These are phyloP conservation scores for Pyricularia pennisetigena DNA, from an alignment of 2,329 filamentous ascomycete genomes.

Conservation along the genomic window DNA sequence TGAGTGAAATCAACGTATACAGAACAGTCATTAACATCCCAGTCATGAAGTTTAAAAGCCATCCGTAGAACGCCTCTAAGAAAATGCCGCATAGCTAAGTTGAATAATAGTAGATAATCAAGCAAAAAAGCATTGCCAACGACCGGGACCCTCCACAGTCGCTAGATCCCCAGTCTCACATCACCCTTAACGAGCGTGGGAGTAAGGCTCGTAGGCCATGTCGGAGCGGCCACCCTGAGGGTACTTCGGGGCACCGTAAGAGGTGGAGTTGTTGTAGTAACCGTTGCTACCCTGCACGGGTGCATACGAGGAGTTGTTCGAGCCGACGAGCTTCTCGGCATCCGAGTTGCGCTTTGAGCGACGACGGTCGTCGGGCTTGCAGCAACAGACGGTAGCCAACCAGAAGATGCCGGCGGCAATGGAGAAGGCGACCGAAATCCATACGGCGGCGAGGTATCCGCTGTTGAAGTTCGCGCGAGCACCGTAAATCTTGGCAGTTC, in stretches of 20 bases:
- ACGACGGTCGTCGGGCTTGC: conserved; percentile 48
- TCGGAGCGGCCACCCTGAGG: conserved; percentile 34
- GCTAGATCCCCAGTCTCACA: not conserved
- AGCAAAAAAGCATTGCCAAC: not conserved
- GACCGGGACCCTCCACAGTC: not conserved
- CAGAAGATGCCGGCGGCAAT: conserved; percentile 77
- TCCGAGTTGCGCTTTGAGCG: conserved; percentile 16
- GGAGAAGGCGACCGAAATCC: conserved; percentile 72
- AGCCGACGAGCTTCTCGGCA: conserved; percentile 37
- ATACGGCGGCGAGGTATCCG: conserved; percentile 61
- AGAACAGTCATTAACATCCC: not conserved
- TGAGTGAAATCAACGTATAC: not conserved
- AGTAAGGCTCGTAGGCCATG: conserved; percentile 55
- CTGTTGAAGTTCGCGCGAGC: conserved; percentile 58
- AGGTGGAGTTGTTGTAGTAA: conserved; percentile 24
- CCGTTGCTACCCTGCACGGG: conserved; percentile 13
- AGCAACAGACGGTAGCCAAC: conserved; percentile 88
- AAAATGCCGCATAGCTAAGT: not conserved
- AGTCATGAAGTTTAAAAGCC: not conserved
- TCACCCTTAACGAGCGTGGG: not conserved
- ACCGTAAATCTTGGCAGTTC: conserved; percentile 59
- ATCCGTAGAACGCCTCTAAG: not conserved
- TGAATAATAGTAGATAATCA: not conserved
- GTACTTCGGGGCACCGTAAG: conserved; percentile 24
- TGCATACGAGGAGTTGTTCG: conserved; percentile 17